Evolutionary conservation across 2,329 filamentous ascomycete genomes (phyloP).

Genomic region (Samsoniella hepiali): DNA sequence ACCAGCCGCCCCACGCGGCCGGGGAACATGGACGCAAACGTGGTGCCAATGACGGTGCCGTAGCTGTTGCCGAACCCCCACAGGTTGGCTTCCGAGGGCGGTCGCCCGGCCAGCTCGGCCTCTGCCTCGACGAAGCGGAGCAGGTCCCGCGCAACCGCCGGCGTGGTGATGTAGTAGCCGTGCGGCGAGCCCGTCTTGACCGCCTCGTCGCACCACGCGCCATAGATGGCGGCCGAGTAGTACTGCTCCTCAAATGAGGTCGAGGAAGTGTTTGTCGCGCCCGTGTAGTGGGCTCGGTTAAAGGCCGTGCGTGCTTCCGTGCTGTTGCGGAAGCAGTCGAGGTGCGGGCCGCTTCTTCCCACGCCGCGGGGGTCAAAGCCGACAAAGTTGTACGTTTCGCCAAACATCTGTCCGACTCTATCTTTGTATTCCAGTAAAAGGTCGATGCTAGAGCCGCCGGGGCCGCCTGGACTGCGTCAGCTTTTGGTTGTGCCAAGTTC

Average conservation of each 20-base stretch:
- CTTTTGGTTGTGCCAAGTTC: neutral
- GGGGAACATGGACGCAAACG: conserved; percentile 27
- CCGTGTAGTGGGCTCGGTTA: conserved; percentile 26
- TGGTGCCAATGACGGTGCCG: conserved; percentile 25
- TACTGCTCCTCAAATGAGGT: conserved; percentile 29
- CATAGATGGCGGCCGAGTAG: conserved; percentile 31
- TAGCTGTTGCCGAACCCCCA: conserved; percentile 26
- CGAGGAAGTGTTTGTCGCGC: conserved; percentile 29
- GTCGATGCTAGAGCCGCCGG: neutral
- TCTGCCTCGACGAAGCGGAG: conserved; percentile 31
- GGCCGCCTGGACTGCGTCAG: neutral
- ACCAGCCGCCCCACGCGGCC: conserved; percentile 35
- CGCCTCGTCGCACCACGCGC: conserved; percentile 32
- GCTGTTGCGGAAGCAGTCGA: conserved; percentile 32
- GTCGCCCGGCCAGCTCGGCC: conserved; percentile 24
- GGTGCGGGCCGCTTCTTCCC: conserved; percentile 30
- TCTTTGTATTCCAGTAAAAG: conserved; percentile 2
- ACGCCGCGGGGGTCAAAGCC: conserved; percentile 42
- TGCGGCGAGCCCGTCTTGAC: conserved; percentile 26
- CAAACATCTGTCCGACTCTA: conserved; percentile 29
- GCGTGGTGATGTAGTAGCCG: conserved; percentile 33
- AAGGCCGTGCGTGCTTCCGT: conserved; percentile 29
- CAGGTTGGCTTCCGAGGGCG: conserved; percentile 28
- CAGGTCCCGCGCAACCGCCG: conserved; percentile 29
- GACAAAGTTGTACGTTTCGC: conserved; percentile 41